phyloP scores from a whole-genome alignment of 495 filamentous ascomycete species.

The Neurospora sp. region DNA sequence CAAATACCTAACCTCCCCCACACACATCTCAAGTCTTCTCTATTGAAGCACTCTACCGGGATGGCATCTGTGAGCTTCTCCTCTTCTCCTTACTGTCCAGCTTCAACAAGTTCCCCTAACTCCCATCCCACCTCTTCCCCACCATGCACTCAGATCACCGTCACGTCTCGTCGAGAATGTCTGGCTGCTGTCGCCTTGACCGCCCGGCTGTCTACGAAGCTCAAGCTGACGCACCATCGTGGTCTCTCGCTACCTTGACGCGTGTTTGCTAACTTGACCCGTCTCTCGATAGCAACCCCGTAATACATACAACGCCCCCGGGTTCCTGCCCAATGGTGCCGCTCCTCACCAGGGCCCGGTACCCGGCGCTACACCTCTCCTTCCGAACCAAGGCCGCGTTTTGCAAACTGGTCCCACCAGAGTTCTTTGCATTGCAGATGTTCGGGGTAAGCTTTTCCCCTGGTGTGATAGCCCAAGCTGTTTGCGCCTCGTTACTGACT shows the following conservation, averaged over 20 bases:
- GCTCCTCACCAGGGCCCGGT: constrained; percentile 32
- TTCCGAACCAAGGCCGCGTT: constrained; percentile 52
- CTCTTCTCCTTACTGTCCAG: neutral
- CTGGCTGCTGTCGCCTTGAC: neutral
- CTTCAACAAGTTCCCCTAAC: neutral
- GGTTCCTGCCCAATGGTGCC: constrained; percentile 46
- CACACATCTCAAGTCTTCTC: neutral
- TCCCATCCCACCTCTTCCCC: neutral
- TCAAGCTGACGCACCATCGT: neutral
- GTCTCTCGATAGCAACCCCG: constrained; percentile 27
- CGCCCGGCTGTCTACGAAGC: neutral
- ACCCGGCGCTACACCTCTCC: constrained; percentile 44
- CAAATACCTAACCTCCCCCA: neutral
- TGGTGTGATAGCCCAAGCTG: neutral
- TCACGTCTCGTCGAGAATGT: neutral
- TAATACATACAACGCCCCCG: constrained; percentile 31
- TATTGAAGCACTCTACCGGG: constrained; percentile 6
- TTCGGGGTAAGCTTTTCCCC: constrained; percentile 61
- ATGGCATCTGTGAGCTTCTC: constrained; percentile 25
- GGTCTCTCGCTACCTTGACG: neutral
- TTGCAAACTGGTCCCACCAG: constrained; percentile 77
- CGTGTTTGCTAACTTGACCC: constrained; percentile 1
- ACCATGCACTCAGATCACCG: neutral
- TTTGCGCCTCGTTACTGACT: constrained; percentile 9
- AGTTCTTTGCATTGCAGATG: constrained; percentile 93